Evolutionary conservation across 106 monocot genomes (phyloP).

Genomic region (Cymbidium sinense): DNA sequence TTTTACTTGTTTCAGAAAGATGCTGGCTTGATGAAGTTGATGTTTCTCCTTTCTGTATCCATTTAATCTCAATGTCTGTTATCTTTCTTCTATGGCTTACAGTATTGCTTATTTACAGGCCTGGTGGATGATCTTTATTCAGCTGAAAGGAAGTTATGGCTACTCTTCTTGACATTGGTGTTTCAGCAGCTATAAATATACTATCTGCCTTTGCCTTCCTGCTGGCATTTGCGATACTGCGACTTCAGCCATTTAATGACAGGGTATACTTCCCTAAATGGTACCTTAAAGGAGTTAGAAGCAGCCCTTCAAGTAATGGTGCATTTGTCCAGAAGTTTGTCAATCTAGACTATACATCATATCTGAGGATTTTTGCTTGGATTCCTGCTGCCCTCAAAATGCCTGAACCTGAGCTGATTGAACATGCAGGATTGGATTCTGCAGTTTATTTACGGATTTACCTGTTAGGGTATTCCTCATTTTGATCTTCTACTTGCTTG

Average conservation of each 20-base stretch:
- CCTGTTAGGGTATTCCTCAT: constrained; percentile 26
- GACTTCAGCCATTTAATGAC: constrained; percentile 61
- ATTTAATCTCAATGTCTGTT: background rate
- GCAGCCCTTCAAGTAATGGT: constrained; percentile 23
- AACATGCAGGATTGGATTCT: constrained; percentile 69
- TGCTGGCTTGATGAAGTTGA: background rate
- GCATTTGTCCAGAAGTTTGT: constrained; percentile 34
- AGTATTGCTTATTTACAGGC: background rate
- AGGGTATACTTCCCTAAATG: constrained; percentile 72
- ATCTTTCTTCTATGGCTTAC: background rate
- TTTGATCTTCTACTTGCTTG: constrained; percentile 2
- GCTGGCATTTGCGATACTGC: constrained; percentile 43
- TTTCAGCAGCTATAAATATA: constrained; percentile 55
- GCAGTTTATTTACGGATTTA: constrained; percentile 49
- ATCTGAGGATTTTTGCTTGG: constrained; percentile 54
- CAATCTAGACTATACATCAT: constrained; percentile 50
- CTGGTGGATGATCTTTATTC: background rate
- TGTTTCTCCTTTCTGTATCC: background rate
- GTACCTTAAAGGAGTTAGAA: constrained; percentile 52
- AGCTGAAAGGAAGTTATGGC: constrained; percentile 29
- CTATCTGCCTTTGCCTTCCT: constrained; percentile 42
- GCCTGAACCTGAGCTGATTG: constrained; percentile 69
- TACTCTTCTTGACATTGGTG: constrained; percentile 44
- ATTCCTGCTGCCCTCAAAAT: constrained; percentile 63
- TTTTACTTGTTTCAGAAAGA: background rate